These are phyloP conservation scores for Solanum paucissectum DNA, from an alignment of 257 asterid genomes.

Conservation along the genomic window DNA sequence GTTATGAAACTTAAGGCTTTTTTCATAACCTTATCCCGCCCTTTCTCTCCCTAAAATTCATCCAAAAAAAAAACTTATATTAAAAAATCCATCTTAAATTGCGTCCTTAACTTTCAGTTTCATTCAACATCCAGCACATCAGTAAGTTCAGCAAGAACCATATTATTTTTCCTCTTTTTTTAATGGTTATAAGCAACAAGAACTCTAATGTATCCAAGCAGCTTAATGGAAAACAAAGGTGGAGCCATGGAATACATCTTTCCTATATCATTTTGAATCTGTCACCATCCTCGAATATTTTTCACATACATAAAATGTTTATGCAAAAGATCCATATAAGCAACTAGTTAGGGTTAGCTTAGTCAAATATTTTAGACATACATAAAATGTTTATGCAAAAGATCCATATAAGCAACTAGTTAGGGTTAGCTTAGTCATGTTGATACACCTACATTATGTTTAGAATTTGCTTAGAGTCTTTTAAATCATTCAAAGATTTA, in stretches of 20 bases:
- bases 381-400: neutral
- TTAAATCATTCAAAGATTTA: neutral
- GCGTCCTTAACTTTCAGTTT: neutral
- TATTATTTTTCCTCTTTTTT: neutral
- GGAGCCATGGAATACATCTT: neutral
- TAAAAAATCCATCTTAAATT: neutral
- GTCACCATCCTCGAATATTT: neutral
- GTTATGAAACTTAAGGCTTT: neutral
- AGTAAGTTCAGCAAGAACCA: neutral
- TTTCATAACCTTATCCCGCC: neutral
- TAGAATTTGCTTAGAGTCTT: neutral
- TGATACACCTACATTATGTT: neutral
- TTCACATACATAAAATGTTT: neutral
- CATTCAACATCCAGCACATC: neutral
- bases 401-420: neutral
- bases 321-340: neutral
- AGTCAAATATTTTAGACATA: neutral
- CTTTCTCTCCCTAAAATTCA: neutral
- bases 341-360: neutral
- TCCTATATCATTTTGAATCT: neutral
- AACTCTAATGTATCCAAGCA: neutral
- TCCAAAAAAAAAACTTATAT: neutral
- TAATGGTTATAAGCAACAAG: neutral
- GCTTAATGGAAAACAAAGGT: neutral
- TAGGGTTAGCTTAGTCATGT: neutral